Conservation (phyloP, 805 yeast species). For the Yarrowia bubula region DNA sequence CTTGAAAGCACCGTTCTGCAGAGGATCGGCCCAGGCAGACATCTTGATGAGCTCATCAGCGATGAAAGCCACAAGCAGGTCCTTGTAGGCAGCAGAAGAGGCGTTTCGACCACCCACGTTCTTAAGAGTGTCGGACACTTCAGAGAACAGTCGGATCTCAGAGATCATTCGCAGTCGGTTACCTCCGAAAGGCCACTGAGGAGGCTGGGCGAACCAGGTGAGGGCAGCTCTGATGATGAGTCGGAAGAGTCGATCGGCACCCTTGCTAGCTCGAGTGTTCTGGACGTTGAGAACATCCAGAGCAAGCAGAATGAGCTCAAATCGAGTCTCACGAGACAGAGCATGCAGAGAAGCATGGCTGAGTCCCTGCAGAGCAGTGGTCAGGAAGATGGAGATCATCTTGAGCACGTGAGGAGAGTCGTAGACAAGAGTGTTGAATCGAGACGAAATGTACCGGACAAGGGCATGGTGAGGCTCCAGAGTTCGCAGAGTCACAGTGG, state of each 20-base stretch:
- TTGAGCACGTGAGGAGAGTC: constrained; percentile 69
- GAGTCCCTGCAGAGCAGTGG: constrained; percentile 50
- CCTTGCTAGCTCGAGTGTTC: constrained; percentile 48
- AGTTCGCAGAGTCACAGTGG: constrained; percentile 48
- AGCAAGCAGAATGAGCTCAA: constrained; percentile 68
- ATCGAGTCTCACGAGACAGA: constrained; percentile 68
- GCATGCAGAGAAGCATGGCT: constrained; percentile 75
- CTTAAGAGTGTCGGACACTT: constrained; percentile 45
- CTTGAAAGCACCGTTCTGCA: constrained; percentile 41
- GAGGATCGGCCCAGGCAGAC: constrained; percentile 73
- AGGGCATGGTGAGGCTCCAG: constrained; percentile 69
- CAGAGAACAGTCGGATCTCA: constrained; percentile 60
- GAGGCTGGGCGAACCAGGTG: constrained; percentile 69
- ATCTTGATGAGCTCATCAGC: constrained; percentile 72
- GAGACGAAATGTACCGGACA: constrained; percentile 66
- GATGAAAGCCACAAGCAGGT: constrained; percentile 59
- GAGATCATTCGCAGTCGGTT: constrained; percentile 68
- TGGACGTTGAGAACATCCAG: constrained; percentile 63
- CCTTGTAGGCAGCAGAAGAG: constrained; percentile 38
- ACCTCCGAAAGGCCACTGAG: constrained; percentile 80
- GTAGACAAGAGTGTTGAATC: constrained; percentile 73
- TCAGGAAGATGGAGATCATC: constrained; percentile 38
- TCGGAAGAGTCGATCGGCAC: constrained; percentile 47
- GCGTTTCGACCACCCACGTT: constrained; percentile 28
- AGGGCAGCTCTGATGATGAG: constrained; percentile 64